A percentile compares a stretch with the other conserved stretches of the same genome.
Conservation (phyloP, 2,329 filamentous ascomycete genomes). For the Onygenales sp. region DNA sequence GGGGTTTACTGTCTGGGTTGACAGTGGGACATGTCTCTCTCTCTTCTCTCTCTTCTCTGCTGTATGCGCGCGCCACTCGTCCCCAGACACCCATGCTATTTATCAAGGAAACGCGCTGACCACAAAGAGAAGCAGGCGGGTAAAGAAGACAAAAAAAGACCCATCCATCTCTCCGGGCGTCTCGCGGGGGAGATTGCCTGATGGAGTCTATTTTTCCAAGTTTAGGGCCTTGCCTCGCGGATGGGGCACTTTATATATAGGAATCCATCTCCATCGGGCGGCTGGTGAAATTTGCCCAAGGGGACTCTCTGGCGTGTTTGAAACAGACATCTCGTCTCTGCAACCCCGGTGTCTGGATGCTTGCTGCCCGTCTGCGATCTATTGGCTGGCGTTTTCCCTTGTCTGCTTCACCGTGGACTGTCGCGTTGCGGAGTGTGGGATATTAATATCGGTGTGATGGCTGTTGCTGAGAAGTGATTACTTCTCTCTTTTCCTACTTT, state of each 20-base stretch:
- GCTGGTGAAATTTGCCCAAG: neutral
- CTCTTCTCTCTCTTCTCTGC: too few relatives aligned
- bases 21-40: too few relatives aligned
- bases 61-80: too few relatives aligned
- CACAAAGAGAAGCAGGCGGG: too few relatives aligned
- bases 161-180: neutral
- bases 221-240: neutral
- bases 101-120: too few relatives aligned
- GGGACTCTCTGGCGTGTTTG: neutral
- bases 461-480: neutral
- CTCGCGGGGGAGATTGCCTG: too few relatives aligned
- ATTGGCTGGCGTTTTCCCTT: neutral
- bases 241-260: neutral
- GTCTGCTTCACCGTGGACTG: neutral
- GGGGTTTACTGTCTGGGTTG: too few relatives aligned
- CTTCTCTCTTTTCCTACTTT: neutral
- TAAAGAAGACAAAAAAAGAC: too few relatives aligned
- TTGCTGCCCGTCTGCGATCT: neutral
- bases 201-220: neutral
- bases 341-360: neutral
- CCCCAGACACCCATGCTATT: too few relatives aligned
- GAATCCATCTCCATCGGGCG: neutral
- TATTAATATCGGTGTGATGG: too few relatives aligned
- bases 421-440: neutral
- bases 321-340: neutral